These are phyloP conservation scores for Neurospora crassa DNA, from an alignment of 2,329 filamentous ascomycete species.

Conservation along the genomic window DNA sequence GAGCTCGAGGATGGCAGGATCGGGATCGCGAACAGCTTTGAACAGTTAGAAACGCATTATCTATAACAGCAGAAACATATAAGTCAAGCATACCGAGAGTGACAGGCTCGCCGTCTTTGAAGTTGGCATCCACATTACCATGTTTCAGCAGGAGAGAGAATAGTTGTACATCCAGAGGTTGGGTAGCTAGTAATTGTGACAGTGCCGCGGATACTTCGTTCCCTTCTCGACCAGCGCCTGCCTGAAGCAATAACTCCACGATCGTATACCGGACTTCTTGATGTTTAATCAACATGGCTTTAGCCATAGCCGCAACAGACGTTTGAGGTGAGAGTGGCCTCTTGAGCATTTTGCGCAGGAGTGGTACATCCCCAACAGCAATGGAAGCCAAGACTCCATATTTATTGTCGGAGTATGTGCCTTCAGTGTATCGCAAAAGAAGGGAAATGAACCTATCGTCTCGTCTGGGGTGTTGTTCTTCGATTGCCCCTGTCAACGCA, in stretches of 20 bases:
- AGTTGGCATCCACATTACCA: conserved; percentile 44
- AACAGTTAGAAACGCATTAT: conserved; percentile 9
- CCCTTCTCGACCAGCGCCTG: conserved; percentile 28
- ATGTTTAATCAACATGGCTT: conserved; percentile 37
- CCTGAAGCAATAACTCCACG: conserved; percentile 34
- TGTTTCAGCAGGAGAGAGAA: conserved; percentile 38
- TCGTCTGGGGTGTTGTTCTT: conserved; percentile 34
- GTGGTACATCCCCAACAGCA: conserved; percentile 33
- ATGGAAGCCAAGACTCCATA: conserved; percentile 40
- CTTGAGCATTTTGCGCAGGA: conserved; percentile 35
- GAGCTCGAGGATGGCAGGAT: conserved; percentile 38
- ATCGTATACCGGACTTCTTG: conserved; percentile 35
- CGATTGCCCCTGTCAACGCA: conserved; percentile 43
- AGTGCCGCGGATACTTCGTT: conserved; percentile 34
- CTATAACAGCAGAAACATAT: neutral
- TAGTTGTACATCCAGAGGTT: conserved; percentile 40
- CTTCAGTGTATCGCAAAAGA: conserved; percentile 40
- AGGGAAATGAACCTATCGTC: conserved; percentile 44
- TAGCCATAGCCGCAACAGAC: conserved; percentile 36
- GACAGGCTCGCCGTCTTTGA: conserved; percentile 33
- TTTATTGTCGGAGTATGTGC: conserved; percentile 44
- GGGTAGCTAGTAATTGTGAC: conserved; percentile 30
- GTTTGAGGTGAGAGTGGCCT: conserved; percentile 37
- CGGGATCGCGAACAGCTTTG: conserved; percentile 30
- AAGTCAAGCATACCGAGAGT: conserved; percentile 22